Conservation (phyloP, 1,139 yeast species). For the Oligophagozyma castellii region DNA sequence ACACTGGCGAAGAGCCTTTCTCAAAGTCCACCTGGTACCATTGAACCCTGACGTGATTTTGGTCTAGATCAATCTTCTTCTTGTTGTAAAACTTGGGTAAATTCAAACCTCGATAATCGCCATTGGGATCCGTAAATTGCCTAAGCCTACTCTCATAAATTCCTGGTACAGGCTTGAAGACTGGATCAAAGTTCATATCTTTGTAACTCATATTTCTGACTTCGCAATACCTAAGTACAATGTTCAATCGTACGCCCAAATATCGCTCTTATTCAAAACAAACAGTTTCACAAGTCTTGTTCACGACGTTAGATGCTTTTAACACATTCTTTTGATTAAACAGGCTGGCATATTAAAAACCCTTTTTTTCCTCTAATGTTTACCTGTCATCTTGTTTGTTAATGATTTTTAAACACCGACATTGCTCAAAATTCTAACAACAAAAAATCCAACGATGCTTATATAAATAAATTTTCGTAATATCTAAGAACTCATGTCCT, state of each 20-base stretch:
- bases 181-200: slow-evolving; percentile 45
- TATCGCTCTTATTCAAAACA: background rate
- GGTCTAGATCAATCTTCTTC: slow-evolving; percentile 30
- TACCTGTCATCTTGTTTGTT: too few species aligned
- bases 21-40: slow-evolving; percentile 24
- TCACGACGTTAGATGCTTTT: too few species aligned
- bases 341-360: too few species aligned
- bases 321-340: too few species aligned
- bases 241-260: slow-evolving; percentile 1
- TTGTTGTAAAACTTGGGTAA: slow-evolving; percentile 73
- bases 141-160: slow-evolving; percentile 68
- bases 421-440: too few species aligned
- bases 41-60: slow-evolving; percentile 16
- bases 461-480: too few species aligned
- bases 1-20: slow-evolving; percentile 21
- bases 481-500: too few species aligned
- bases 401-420: too few species aligned
- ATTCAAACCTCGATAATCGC: slow-evolving; percentile 56
- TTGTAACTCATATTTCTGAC: slow-evolving; percentile 15
- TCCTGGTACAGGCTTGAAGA: slow-evolving; percentile 69
- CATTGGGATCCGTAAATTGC: slow-evolving; percentile 62
- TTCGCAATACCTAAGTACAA: background rate
- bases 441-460: too few species aligned
- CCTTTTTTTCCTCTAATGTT: too few species aligned
- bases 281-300: background rate